These are phyloP conservation scores for Candolleomyces aberdarensis DNA, from an alignment of 768 basidiomycete genomes.

Conservation along the genomic window DNA sequence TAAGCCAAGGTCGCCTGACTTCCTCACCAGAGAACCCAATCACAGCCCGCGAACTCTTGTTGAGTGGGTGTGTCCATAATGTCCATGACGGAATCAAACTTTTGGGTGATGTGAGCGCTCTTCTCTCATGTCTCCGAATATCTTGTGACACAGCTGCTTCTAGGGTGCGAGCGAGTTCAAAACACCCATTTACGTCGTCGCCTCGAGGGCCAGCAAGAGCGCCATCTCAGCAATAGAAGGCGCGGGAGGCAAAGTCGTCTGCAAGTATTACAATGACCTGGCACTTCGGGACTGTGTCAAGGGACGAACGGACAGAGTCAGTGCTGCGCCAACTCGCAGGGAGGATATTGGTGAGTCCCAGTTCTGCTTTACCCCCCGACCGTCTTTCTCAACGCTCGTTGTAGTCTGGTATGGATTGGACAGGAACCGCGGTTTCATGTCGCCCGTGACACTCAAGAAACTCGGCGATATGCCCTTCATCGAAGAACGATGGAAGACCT, in stretches of 20 bases:
- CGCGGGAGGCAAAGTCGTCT: conserved; percentile 78
- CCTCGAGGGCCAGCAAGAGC: conserved; percentile 82
- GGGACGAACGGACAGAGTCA: conserved; percentile 62
- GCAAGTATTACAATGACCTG: conserved; percentile 88
- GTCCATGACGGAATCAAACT: conserved; percentile 91
- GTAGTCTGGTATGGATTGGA: conserved; percentile 78
- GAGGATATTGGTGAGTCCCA: conserved; percentile 71
- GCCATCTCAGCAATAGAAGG: conserved; percentile 85
- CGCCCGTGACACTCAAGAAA: conserved; percentile 51
- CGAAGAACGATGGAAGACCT: conserved; percentile 65
- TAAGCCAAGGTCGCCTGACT: conserved; percentile 77
- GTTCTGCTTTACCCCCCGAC: not conserved
- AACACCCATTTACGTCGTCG: conserved; percentile 70
- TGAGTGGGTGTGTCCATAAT: conserved; percentile 85
- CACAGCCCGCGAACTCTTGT: conserved; percentile 79
- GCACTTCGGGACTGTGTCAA: conserved; percentile 78
- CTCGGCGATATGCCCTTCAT: conserved; percentile 54
- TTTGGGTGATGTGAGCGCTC: conserved; percentile 64
- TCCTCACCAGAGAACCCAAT: conserved; percentile 82
- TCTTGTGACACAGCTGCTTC: conserved; percentile 1
- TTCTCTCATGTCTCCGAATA: not conserved
- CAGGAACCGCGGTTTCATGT: conserved; percentile 74
- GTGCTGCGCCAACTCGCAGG: conserved; percentile 82
- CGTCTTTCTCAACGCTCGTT: conserved; percentile 4
- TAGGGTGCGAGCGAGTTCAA: conserved; percentile 69